These are phyloP conservation scores for Dothistroma septosporum DNA, from an alignment of 2,329 filamentous ascomycete genomes.

Conservation along the genomic window DNA sequence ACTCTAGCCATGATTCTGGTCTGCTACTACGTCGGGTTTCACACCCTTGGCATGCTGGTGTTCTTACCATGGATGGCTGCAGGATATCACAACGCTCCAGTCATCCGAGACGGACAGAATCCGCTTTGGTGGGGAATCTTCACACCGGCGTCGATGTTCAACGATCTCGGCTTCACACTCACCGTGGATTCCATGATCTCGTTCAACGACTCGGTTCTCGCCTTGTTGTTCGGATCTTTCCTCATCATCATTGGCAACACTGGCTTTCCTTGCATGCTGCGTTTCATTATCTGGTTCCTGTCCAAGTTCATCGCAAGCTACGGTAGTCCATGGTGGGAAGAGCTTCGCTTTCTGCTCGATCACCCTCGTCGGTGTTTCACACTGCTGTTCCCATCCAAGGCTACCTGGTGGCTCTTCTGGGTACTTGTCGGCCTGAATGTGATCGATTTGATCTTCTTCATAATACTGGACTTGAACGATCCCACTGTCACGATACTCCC, in stretches of 20 bases:
- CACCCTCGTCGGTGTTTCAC: conserved; percentile 97
- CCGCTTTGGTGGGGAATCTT: conserved; percentile 89
- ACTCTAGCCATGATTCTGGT: conserved; percentile 74
- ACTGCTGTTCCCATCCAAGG: conserved; percentile 79
- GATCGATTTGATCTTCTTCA: conserved; percentile 83
- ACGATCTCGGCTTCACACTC: conserved; percentile 88
- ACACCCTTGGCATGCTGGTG: conserved; percentile 68
- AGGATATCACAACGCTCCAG: conserved; percentile 57
- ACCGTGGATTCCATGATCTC: conserved; percentile 92
- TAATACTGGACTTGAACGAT: conserved; percentile 81
- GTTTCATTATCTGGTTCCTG: conserved; percentile 82
- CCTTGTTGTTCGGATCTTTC: conserved; percentile 73
- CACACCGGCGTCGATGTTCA: conserved; percentile 82
- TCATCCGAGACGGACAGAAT: conserved; percentile 58
- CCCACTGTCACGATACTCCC: conserved; percentile 64
- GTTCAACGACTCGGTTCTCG: conserved; percentile 72
- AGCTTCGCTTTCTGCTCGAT: conserved; percentile 83
- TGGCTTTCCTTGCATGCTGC: conserved; percentile 89
- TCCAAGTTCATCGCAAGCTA: conserved; percentile 61
- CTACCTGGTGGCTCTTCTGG: conserved; percentile 94
- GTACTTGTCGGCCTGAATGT: conserved; percentile 78
- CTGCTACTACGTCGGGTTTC: conserved; percentile 77
- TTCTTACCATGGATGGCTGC: conserved; percentile 76
- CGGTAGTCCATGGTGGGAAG: conserved; percentile 75
- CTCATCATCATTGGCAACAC: conserved; percentile 94